Percentiles rank a stretch among this genome's conserved stretches.
Evolutionary conservation across 1,284 basidiomycete species (phyloP).

Genomic region (Microbotryomycetes sp.): DNA sequence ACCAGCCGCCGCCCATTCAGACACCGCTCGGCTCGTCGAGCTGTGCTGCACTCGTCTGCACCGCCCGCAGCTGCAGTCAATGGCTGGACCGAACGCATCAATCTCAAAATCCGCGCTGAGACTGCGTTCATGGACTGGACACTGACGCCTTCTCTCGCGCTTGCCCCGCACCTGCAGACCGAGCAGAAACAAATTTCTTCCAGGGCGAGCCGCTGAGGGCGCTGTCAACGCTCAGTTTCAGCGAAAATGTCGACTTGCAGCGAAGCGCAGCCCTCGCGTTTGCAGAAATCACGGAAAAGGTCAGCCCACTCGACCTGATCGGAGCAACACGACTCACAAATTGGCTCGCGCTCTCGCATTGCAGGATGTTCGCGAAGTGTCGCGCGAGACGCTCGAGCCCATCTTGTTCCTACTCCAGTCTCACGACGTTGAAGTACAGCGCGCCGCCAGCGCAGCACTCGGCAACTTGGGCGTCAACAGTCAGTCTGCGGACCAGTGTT

Average conservation of each 20-base stretch:
- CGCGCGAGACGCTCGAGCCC: constrained; percentile 94
- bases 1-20: too few species aligned
- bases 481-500: constrained; percentile 46
- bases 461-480: constrained; percentile 98
- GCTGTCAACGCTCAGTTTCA: constrained; percentile 94
- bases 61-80: too few species aligned
- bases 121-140: too few species aligned
- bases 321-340: neutral
- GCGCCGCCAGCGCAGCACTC: constrained; percentile 95
- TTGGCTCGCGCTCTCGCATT: neutral
- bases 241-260: constrained; percentile 98
- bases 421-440: constrained; percentile 97
- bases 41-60: too few species aligned
- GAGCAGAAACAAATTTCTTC: constrained; percentile 94
- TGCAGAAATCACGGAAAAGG: constrained; percentile 97
- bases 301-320: neutral
- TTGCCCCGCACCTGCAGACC: constrained; percentile 52
- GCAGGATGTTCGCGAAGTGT: constrained; percentile 86
- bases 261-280: constrained; percentile 96
- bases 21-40: neutral
- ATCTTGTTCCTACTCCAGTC: constrained; percentile 95
- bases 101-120: too few species aligned
- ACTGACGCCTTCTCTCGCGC: neutral
- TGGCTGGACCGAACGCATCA: too few species aligned
- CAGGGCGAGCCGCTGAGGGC: constrained; percentile 83